A percentile compares a stretch with the other conserved stretches of the same genome.
phyloP scores from a whole-genome alignment of 73 alveolate species.

The Tetrahymena malaccensis region DNA sequence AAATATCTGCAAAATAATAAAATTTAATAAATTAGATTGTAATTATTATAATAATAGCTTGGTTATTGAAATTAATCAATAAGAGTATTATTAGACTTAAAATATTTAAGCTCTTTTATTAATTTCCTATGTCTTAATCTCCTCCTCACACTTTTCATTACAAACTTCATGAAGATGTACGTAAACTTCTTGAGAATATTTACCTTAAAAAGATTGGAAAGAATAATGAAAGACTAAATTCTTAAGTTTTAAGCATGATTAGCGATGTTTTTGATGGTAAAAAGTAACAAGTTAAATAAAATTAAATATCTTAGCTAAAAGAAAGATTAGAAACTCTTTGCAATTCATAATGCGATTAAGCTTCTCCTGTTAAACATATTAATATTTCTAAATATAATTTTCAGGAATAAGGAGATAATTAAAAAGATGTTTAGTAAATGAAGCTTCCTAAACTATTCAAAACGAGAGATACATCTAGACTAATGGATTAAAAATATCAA shows the following conservation, averaged over 20 bases:
- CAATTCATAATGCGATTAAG: neutral
- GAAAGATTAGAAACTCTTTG: neutral
- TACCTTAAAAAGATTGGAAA: neutral
- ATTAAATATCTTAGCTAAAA: neutral
- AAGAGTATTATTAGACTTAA: no score
- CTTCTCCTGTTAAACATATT: neutral
- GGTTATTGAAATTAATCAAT: neutral
- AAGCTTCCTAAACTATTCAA: neutral
- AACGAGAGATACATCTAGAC: neutral
- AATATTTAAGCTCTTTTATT: neutral
- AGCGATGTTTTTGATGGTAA: neutral
- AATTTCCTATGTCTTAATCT: neutral
- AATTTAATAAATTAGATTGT: neutral
- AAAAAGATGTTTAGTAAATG: neutral
- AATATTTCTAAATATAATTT: no score
- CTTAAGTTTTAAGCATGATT: neutral
- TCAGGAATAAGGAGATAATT: neutral
- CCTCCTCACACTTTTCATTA: neutral
- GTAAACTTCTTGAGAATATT: neutral
- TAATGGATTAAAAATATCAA: neutral
- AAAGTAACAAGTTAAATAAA: neutral
- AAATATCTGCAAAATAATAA: neutral
- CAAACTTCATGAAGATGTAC: neutral
- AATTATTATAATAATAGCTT: neutral
- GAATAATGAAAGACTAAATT: neutral